A percentile compares a stretch with the other conserved stretches of the same genome.
Conservation (phyloP, 75 land plant species). For the Picea glauca region DNA sequence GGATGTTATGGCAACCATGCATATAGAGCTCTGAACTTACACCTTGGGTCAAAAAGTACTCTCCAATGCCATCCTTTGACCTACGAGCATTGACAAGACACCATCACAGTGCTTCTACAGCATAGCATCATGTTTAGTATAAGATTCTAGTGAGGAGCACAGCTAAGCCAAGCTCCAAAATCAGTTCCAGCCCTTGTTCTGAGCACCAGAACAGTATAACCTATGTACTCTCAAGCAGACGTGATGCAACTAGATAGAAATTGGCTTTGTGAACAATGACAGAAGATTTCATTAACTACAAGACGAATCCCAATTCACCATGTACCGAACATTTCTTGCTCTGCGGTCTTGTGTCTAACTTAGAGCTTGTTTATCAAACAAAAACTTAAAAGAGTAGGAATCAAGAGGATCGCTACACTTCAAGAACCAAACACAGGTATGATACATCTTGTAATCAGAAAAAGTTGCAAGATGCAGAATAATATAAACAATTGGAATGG, state of each 20-base stretch:
- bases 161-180: background rate
- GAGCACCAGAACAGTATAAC: background rate
- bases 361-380: background rate
- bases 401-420: background rate
- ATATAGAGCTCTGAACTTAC: background rate
- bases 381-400: background rate
- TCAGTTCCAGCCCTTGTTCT: background rate
- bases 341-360: background rate
- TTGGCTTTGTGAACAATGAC: background rate
- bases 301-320: background rate
- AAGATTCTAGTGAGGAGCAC: background rate
- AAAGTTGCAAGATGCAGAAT: background rate
- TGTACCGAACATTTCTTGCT: background rate
- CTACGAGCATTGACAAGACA: background rate
- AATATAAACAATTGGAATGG: background rate
- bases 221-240: background rate
- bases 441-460: slow-evolving; percentile 4
- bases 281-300: background rate
- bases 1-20: background rate
- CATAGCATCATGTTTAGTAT: background rate
- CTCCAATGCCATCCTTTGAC: background rate
- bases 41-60: background rate
- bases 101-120: background rate
- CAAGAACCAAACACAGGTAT: background rate
- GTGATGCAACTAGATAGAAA: background rate